Base-by-base conservation (phyloP, 2,329 filamentous ascomycete genomes). In the Fusarium concolor region DNA sequence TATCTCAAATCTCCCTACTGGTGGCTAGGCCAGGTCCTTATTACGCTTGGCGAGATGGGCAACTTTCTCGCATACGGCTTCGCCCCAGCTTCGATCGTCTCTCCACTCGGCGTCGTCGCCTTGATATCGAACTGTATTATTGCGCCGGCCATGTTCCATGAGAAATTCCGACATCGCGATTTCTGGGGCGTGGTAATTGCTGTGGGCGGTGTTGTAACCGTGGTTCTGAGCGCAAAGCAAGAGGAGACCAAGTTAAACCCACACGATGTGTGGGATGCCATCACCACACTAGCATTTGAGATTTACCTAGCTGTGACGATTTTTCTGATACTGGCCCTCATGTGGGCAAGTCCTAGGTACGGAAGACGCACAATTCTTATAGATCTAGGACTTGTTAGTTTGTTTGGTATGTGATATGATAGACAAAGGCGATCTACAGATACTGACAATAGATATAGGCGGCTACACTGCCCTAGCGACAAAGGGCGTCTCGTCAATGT, bases 61-160 rank as follows among this genome's bases (percentile, higher is more conserved):
- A 99, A 99, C 78, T 99, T 99, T 76, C 82, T 99, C 67, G 96
- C 96, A 1, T 99, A 99, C 76, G 96, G 96, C 24, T 99, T 99
- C 77, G 96, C 96, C 29, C 96, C 96, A 5, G 96, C 96, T 10
- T 98, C 96, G 15, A 97, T 99, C 73, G 96, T 99, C 41, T 97
- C 94, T 33, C 96, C 96, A 0, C 84, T 99, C 8, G 96, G 96
- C 11, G 96, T 99, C n/a, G 96, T 99, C 14, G 96, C 96, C 3
- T 84, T 99, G 65, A 90, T 99, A 44, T 97, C 94, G 43, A 99
- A 99, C 80, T 99, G 96, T 79, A 88, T 99, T 62, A 97, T 99
- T 76, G 96, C 96, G 4, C 96, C 96, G 1, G 89, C 96, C 65
- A 90, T 99, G 84, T 90, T 99, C 70, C 94, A 97, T 76, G 96